phyloP scores from a whole-genome alignment of 2,329 filamentous ascomycete genomes.

The Aureobasidium sp. region DNA sequence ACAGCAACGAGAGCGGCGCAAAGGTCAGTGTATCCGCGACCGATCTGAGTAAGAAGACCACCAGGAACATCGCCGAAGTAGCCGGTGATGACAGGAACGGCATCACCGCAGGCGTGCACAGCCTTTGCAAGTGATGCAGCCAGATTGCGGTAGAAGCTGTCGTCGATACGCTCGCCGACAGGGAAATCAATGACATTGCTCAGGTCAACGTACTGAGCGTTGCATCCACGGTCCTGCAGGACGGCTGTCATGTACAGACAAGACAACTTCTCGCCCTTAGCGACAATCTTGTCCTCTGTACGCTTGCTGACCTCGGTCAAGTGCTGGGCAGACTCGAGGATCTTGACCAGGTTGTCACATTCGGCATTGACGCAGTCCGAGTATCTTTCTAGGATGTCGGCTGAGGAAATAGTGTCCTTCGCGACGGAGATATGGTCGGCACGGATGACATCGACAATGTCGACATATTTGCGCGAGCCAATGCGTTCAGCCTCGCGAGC shows the following conservation, averaged over 20 bases:
- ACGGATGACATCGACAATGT: constrained; percentile 73
- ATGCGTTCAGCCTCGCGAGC: constrained; percentile 40
- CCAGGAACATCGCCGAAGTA: constrained; percentile 94
- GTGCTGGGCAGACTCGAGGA: constrained; percentile 55
- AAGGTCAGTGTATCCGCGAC: constrained; percentile 92
- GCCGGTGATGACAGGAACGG: constrained; percentile 57
- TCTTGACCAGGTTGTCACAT: constrained; percentile 74
- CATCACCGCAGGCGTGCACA: constrained; percentile 37
- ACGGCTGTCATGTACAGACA: constrained; percentile 85
- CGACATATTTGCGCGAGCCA: constrained; percentile 52
- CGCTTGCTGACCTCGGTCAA: constrained; percentile 45
- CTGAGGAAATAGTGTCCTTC: constrained; percentile 38
- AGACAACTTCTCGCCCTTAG: constrained; percentile 91
- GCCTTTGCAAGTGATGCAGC: constrained; percentile 35
- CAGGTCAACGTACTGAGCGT: constrained; percentile 84
- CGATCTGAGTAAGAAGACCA: constrained; percentile 83
- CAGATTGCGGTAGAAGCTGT: constrained; percentile 41
- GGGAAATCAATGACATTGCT: constrained; percentile 68
- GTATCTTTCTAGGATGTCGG: constrained; percentile 46
- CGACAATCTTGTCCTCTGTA: constrained; percentile 67
- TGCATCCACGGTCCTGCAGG: constrained; percentile 70
- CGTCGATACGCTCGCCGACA: constrained; percentile 35
- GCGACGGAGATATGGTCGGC: constrained; percentile 73
- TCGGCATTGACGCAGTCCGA: constrained; percentile 64
- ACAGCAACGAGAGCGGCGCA: constrained; percentile 90